Evolutionary conservation across 2,329 filamentous ascomycete genomes (phyloP), one percentile per base, ranked within the genome.

Genomic region (Aspergillus costaricaensis): DNA sequence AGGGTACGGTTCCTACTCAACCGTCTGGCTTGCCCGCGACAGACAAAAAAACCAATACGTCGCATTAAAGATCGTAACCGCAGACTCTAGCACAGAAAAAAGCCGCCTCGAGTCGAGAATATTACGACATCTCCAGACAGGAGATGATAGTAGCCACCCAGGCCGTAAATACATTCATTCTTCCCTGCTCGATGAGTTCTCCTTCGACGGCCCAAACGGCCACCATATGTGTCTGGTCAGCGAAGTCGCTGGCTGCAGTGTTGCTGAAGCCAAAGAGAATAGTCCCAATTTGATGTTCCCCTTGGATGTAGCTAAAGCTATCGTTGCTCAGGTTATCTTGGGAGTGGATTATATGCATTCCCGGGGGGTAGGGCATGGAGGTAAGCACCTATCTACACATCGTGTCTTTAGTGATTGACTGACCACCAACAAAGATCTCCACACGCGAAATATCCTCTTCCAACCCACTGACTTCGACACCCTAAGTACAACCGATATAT

Each of bases 1-100:
- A 12, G 44, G 55, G 4, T 39, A 10, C 6, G 55, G 55, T 5
- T 15, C 12, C 17, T 51, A 50, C 14, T 57, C 55, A 25, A 57
- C 55, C 43, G 44, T 57, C 12, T 57, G 55, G 47, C 47, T 57
- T 19, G 44, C 52, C 9, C 25, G 38, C 27, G 52, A 55, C 38
- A 43, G 38, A 30, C 27, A 19, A 0, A n/a, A n/a, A 12, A 38
- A 14, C 21, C 30, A 39, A 32, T 30, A 55, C 10, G 53, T 55
- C 19, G 53, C 53, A 9, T 17, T 55, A 8, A 55, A 47, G 27
- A 47, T 55, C 17, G 21, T 55, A 9, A 30, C 17, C n/a, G 32
- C 53, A 17, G 19, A 21, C 9, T 44, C 41, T 23, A 23, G 23
- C 3, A 30, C 39, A 8, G 25, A 55, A 36, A 19, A 2, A 4